phyloP scores from a whole-genome alignment of 2,329 filamentous ascomycete species.

The Xylaria sp. region DNA sequence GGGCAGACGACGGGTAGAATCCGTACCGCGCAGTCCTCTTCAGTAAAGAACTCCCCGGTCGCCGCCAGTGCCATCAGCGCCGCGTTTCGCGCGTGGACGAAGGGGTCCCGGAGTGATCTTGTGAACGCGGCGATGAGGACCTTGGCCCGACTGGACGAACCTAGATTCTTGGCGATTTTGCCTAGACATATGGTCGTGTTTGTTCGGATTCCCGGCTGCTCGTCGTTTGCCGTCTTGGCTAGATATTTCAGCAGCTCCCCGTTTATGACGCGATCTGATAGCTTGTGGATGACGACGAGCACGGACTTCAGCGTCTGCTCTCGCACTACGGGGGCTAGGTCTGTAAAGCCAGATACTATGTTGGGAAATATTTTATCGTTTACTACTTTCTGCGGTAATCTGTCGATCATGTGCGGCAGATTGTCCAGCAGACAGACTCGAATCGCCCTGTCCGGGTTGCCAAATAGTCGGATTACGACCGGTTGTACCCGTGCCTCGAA shows the following conservation, averaged over 20 bases:
- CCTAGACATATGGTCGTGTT: slow-evolving; percentile 98
- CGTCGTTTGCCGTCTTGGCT: slow-evolving; percentile 96
- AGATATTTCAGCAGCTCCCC: slow-evolving; percentile 91
- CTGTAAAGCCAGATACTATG: slow-evolving; percentile 95
- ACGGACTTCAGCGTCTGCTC: slow-evolving; percentile 98
- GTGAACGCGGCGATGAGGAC: slow-evolving; percentile 94
- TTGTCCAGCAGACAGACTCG: slow-evolving; percentile 92
- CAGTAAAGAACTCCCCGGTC: slow-evolving; percentile 85
- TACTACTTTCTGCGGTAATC: slow-evolving; percentile 85
- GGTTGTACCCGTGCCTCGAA: slow-evolving; percentile 87
- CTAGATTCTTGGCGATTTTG: slow-evolving; percentile 92
- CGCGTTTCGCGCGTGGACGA: slow-evolving; percentile 92
- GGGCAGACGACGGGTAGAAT: slow-evolving; percentile 88
- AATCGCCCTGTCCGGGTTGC: slow-evolving; percentile 90
- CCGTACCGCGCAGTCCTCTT: slow-evolving; percentile 88
- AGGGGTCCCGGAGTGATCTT: slow-evolving; percentile 89
- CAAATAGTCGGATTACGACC: slow-evolving; percentile 86
- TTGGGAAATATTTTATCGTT: slow-evolving; percentile 98
- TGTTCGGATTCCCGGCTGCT: slow-evolving; percentile 95
- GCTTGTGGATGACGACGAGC: slow-evolving; percentile 84
- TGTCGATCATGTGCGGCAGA: slow-evolving; percentile 90
- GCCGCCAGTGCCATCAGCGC: slow-evolving; percentile 86
- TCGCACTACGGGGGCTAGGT: slow-evolving; percentile 87
- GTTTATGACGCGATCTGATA: slow-evolving; percentile 93
- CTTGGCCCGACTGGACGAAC: slow-evolving; percentile 81